Evolutionary conservation across 306 rosid species (phyloP), one percentile per base, ranked within the genome.

Genomic region (Lathyrus oleraceus): DNA sequence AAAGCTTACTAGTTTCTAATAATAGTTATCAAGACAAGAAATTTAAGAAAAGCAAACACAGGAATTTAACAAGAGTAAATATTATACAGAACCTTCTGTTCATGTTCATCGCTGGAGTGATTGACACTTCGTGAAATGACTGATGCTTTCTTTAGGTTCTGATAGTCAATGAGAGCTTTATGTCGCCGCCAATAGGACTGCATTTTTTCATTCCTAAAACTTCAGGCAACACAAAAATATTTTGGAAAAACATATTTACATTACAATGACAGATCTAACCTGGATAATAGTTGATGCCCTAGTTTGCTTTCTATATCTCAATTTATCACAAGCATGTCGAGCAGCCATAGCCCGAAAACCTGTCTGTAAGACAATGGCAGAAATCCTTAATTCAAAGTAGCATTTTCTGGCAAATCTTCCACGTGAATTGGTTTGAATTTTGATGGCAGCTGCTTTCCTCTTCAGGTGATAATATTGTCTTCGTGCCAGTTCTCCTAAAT

Each of bases 401-500:
- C 44, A 58, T 48, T 84, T 90, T 74, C 92, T 85, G 19, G 87
- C 88, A 62, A 85, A 76, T 61, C 62, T 60, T 82, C 85, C 58
- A 11, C 86, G 94, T 10, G 67, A 49, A 60, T 79, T 48, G 70
- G 64, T 81, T 82, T 93, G 98, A 74, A 93, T 90, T 84, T 73
- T 82, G 73, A 85, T 67, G 44, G 87, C 79, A 51, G 96, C 91
- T 9, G 42, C 63, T 36, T 81, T 81, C 78, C 80, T 82, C 85
- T 76, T 88, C 81, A 70, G 65, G 62, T 63, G 76, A 72, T 78
- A 62, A 67, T 72, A 85, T 61, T 40, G 70, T 30, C 67, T 85
- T 47, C 94, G 92, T 67, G 87, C 87, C 84, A 90, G 54, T 80
- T 82, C 84, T 53, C 97, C 97, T 93, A 75, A 44, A 68, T 75